phyloP scores from a whole-genome alignment of 208 protist genomes.

The Wallacemonas rigidus region DNA sequence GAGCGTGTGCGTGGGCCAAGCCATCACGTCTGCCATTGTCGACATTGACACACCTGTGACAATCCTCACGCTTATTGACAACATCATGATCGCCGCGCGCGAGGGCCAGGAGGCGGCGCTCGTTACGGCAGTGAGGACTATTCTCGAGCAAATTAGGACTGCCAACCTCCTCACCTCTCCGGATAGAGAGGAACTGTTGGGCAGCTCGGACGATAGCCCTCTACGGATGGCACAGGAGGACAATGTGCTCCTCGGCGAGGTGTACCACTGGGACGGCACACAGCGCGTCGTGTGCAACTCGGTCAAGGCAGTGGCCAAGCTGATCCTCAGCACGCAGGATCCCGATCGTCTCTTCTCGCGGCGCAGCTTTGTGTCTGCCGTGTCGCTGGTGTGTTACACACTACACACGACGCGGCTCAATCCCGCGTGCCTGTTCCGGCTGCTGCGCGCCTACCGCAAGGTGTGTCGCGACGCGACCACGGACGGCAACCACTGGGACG shows the following conservation, averaged over 20 bases:
- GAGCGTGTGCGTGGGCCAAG: conserved; percentile 30
- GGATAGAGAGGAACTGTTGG: conserved; percentile 18
- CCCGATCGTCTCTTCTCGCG: conserved; percentile 8
- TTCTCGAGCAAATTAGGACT: conserved; percentile 19
- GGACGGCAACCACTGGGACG: conserved; percentile 9
- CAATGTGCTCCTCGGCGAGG: conserved; percentile 34
- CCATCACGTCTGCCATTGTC: conserved; percentile 23
- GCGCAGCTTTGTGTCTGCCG: conserved; percentile 3
- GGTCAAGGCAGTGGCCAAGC: conserved; percentile 34
- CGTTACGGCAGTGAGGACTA: conserved; percentile 13
- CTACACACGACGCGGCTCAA: conserved; percentile 23
- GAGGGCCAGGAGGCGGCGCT: conserved; percentile 33
- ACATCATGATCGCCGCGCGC: conserved; percentile 31
- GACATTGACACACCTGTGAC: conserved; percentile 27
- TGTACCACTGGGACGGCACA: conserved; percentile 23
- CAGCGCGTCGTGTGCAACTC: conserved; percentile 28
- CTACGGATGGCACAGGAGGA: conserved; percentile 10
- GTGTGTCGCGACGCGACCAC: conserved; percentile 5
- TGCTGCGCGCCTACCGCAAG: conserved; percentile 17
- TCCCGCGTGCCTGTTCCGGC: conserved; percentile 16
- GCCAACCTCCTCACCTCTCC: conserved; percentile 35
- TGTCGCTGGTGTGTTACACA: conserved; percentile 14
- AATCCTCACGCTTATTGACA: conserved; percentile 30
- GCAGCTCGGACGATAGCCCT: conserved; percentile 17
- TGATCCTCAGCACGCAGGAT: conserved; percentile 19